Percentiles rank a stretch among this genome's conserved stretches.
Conservation (phyloP, 768 basidiomycete species). For the Rhodotorula paludigena region DNA sequence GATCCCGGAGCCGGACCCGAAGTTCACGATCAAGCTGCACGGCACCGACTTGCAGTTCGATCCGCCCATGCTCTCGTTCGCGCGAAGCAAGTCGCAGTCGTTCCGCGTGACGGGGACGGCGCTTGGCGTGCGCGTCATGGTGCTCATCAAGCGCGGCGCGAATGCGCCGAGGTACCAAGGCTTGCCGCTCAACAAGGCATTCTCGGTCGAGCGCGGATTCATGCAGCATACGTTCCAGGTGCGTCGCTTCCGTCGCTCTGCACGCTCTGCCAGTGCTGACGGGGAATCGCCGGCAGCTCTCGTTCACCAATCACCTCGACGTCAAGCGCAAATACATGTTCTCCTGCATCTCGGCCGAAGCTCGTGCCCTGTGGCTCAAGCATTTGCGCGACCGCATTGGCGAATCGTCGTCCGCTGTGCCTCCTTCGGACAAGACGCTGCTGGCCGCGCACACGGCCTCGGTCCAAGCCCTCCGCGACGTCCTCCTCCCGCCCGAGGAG, state of each 20-base stretch:
- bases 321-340: constrained; percentile 76
- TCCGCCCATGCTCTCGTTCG: constrained; percentile 73
- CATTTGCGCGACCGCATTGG: constrained; percentile 33
- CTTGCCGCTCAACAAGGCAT: constrained; percentile 68
- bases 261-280: neutral
- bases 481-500: constrained; percentile 55
- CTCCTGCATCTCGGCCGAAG: constrained; percentile 73
- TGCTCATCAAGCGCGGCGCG: constrained; percentile 74
- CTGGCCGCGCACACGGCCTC: constrained; percentile 69
- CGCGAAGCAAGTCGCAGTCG: constrained; percentile 70
- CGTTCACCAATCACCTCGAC: constrained; percentile 61
- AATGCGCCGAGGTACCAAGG: constrained; percentile 79
- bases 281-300: constrained; percentile 48
- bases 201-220: constrained; percentile 86
- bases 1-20: constrained; percentile 77
- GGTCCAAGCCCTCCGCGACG: constrained; percentile 78
- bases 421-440: constrained; percentile 49
- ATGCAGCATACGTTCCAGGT: constrained; percentile 92
- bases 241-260: neutral
- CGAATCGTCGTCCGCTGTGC: constrained; percentile 1
- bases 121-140: constrained; percentile 73
- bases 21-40: constrained; percentile 71
- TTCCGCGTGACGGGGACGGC: constrained; percentile 85
- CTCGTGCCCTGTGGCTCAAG: constrained; percentile 64
- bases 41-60: constrained; percentile 87